A percentile compares a stretch with the other conserved stretches of the same genome.
Evolutionary conservation across 257 asterid species (phyloP).

Genomic region (Solanum rostratum): DNA sequence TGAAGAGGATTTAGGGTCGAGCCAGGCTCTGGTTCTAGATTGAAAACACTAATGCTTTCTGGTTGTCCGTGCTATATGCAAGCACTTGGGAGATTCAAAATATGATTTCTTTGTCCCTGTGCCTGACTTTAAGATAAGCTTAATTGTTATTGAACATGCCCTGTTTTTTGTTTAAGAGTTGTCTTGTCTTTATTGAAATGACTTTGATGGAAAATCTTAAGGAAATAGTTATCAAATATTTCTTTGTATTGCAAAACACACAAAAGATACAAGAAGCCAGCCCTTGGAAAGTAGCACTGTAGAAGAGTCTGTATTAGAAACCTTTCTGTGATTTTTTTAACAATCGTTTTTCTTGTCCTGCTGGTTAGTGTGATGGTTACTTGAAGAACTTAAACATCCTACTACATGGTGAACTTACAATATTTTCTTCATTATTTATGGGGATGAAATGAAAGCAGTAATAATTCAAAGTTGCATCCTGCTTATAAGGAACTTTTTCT

Average conservation of each 20-base stretch:
- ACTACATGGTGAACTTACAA: not conserved
- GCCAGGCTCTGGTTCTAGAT: not conserved
- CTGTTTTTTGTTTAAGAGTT: not conserved
- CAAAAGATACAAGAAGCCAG: not conserved
- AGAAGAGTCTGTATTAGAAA: not conserved
- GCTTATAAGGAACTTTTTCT: not conserved
- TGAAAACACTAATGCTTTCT: not conserved
- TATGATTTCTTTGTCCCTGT: not conserved
- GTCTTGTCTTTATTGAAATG: not conserved
- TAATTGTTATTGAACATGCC: not conserved
- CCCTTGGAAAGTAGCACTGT: not conserved
- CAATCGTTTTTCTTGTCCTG: not conserved
- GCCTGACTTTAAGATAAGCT: not conserved
- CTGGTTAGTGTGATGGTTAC: not conserved
- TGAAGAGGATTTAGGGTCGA: not conserved
- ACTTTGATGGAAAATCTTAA: not conserved
- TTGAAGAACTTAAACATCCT: not conserved
- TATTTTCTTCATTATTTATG: not conserved
- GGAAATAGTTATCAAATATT: not conserved
- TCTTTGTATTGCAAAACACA: not conserved
- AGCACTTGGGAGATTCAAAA: not conserved
- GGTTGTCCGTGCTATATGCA: not conserved
- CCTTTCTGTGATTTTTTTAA: not conserved
- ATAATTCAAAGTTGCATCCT: not conserved
- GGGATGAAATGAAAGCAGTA: not conserved